phyloP scores from a whole-genome alignment of 176 grass and related monocot species.

The Saccharum officinarum region DNA sequence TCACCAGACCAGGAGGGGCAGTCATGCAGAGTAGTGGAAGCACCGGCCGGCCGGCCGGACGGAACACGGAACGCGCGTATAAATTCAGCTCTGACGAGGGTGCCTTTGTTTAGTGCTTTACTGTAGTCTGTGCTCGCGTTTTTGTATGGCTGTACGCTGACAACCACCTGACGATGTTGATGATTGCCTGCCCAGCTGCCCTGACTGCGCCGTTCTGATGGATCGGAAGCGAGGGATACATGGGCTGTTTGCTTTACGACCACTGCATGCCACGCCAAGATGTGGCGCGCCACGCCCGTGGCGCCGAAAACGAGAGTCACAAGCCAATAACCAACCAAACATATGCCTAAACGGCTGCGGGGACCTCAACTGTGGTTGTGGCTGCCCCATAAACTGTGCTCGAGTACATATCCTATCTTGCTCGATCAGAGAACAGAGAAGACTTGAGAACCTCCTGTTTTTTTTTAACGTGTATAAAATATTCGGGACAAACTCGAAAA shows the following conservation, averaged over 20 bases:
- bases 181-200: conserved; percentile 7
- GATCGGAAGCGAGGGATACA: background rate
- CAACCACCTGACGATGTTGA: conserved; percentile 26
- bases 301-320: no score
- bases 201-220: conserved; percentile 2
- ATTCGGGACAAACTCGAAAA: conserved; percentile 4
- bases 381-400: no score
- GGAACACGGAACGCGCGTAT: background rate
- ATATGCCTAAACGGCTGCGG: no score
- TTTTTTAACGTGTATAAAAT: background rate
- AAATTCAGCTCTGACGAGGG: conserved; percentile 2
- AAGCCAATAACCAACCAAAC: no score
- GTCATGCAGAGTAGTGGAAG: background rate
- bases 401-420: background rate
- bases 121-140: conserved; percentile 6
- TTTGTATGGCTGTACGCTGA: conserved; percentile 30
- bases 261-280: no score
- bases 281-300: no score
- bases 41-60: background rate
- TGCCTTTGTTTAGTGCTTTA: conserved; percentile 31
- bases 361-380: no score
- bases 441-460: background rate
- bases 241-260: no score
- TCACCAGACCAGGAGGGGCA: background rate
- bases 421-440: background rate